A percentile compares a stretch with the other conserved stretches of the same genome.
These are phyloP conservation scores for Starmerella tilneyi DNA, from an alignment of 805 yeast species.

Conservation along the genomic window DNA sequence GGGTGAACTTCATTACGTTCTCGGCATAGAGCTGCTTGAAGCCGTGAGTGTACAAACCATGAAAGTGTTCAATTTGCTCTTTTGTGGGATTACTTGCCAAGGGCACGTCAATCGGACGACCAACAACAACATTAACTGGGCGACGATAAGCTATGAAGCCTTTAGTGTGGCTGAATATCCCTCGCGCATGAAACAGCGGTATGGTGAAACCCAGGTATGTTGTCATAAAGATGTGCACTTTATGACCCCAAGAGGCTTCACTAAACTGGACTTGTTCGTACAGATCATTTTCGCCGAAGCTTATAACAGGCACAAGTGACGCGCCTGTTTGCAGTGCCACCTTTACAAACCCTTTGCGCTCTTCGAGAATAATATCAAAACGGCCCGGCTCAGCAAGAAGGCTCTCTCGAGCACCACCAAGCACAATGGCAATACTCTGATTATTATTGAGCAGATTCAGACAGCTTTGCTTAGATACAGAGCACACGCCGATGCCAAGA, in stretches of 20 bases:
- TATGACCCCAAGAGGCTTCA: conserved; percentile 39
- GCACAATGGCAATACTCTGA: conserved; percentile 75
- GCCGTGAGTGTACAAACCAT: conserved; percentile 55
- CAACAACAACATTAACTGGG: conserved; percentile 56
- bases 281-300: conserved; percentile 78
- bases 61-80: conserved; percentile 40
- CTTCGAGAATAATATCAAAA: conserved; percentile 59
- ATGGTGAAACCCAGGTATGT: conserved; percentile 66
- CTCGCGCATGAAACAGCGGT: conserved; percentile 86
- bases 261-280: conserved; percentile 42
- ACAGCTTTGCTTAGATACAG: conserved; percentile 70
- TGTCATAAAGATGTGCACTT: conserved; percentile 65
- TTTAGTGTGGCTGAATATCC: conserved; percentile 82
- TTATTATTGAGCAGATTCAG: conserved; percentile 50
- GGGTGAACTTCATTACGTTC: conserved; percentile 39
- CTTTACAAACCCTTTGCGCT: conserved; percentile 80
- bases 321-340: conserved; percentile 74
- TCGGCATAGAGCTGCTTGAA: conserved; percentile 54
- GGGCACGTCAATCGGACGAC: conserved; percentile 34
- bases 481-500: conserved; percentile 67
- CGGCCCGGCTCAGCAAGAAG: conserved; percentile 42
- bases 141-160: conserved; percentile 81
- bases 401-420: conserved; percentile 94
- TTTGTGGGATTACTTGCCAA: conserved; percentile 9
- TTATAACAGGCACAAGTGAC: conserved; percentile 76